These are phyloP conservation scores for Podospora bellae-mahoneyi DNA, from an alignment of 495 filamentous ascomycete species.

Conservation along the genomic window DNA sequence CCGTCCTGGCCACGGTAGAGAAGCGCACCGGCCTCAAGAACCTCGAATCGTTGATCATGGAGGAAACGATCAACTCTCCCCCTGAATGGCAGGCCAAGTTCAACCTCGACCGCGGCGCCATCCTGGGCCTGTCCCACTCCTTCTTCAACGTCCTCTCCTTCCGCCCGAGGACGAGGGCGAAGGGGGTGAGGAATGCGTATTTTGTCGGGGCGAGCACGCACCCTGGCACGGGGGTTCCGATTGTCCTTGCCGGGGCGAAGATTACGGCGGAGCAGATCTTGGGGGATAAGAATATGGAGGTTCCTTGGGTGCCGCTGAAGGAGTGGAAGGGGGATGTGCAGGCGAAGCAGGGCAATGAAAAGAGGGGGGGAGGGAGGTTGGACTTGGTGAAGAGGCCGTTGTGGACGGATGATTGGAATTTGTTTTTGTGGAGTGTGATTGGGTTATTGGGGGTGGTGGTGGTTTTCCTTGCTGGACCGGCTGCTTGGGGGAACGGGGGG, in stretches of 20 bases:
- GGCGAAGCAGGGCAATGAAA: background rate
- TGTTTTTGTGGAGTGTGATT: slow-evolving; percentile 9
- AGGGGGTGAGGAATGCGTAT: slow-evolving; percentile 48
- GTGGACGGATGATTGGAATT: slow-evolving; percentile 14
- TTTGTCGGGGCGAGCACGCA: slow-evolving; percentile 71
- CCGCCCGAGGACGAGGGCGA: slow-evolving; percentile 55
- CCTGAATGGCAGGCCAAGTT: slow-evolving; percentile 57
- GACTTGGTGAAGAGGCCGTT: slow-evolving; percentile 3
- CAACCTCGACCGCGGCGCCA: slow-evolving; percentile 68
- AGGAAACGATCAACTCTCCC: slow-evolving; percentile 62
- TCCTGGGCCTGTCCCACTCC: slow-evolving; percentile 61
- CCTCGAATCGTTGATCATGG: slow-evolving; percentile 46
- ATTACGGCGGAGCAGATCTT: slow-evolving; percentile 58
- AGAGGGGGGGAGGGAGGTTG: background rate
- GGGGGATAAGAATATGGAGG: slow-evolving; percentile 34
- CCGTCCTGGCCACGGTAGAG: slow-evolving; percentile 54
- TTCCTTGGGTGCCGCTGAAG: slow-evolving; percentile 39
- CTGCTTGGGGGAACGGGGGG: background rate
- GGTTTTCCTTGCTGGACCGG: background rate
- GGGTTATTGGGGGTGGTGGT: background rate
- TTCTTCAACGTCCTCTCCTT: slow-evolving; percentile 72
- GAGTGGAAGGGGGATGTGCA: slow-evolving; percentile 10
- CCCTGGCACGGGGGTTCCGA: slow-evolving; percentile 70
- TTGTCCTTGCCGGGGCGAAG: slow-evolving; percentile 61
- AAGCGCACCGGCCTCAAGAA: slow-evolving; percentile 48